These are phyloP conservation scores for Trichosporon inkin DNA, from an alignment of 1,284 basidiomycete genomes.

Conservation along the genomic window DNA sequence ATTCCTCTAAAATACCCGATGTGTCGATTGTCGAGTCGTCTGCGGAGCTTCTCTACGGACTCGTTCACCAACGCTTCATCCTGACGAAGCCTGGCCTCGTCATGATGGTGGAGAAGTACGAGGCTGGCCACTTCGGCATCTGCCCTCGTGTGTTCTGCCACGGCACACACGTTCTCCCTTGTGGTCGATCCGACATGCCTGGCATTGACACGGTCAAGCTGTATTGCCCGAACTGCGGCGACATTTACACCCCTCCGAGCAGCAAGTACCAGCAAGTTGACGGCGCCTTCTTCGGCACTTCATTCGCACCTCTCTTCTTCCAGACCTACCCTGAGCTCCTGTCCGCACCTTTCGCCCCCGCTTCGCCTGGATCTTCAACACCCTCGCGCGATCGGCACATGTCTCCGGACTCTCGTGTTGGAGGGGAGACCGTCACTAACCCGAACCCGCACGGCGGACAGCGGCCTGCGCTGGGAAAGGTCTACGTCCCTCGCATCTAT, in stretches of 20 bases:
- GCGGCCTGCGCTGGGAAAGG: slow-evolving; percentile 72
- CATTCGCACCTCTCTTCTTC: slow-evolving; percentile 95
- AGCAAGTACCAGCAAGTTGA: slow-evolving; percentile 95
- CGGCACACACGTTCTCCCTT: slow-evolving; percentile 84
- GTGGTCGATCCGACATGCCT: slow-evolving; percentile 91
- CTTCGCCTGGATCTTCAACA: slow-evolving; percentile 13
- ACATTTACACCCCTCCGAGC: slow-evolving; percentile 92
- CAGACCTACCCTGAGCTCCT: slow-evolving; percentile 91
- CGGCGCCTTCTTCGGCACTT: slow-evolving; percentile 98
- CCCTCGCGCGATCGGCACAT: slow-evolving; percentile 14
- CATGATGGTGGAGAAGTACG: slow-evolving; percentile 98
- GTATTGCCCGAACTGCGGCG: slow-evolving; percentile 97
- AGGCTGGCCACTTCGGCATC: slow-evolving; percentile 83
- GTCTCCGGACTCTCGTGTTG: slow-evolving; percentile 24
- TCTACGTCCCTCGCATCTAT: slow-evolving; percentile 92
- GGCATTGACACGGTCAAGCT: slow-evolving; percentile 98
- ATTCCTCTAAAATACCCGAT: slow-evolving; percentile 71
- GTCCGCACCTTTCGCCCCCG: slow-evolving; percentile 67
- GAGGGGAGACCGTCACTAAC: slow-evolving; percentile 54
- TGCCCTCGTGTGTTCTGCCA: slow-evolving; percentile 96
- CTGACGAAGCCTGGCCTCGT: slow-evolving; percentile 88
- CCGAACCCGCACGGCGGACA: slow-evolving; percentile 71
- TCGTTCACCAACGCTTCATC: slow-evolving; percentile 97
- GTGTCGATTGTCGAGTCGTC: slow-evolving; percentile 98
- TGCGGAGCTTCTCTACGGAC: slow-evolving; percentile 93